A percentile compares a stretch with the other conserved stretches of the same genome.
These are phyloP conservation scores for Penicillium flavigenum DNA, from an alignment of 495 filamentous ascomycete species.

Conservation along the genomic window DNA sequence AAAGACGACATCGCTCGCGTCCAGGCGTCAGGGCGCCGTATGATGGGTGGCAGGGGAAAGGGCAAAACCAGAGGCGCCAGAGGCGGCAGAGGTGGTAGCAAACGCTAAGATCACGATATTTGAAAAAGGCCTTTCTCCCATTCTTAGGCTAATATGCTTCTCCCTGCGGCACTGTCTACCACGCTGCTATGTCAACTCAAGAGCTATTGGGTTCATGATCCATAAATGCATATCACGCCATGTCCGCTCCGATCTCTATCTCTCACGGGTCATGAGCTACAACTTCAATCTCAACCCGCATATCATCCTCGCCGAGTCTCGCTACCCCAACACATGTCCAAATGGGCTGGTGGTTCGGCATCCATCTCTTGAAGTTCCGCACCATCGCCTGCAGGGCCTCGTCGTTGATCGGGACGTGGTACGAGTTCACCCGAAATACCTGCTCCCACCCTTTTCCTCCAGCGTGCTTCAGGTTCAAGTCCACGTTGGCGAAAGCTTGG, in stretches of 20 bases:
- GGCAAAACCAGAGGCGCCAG: slow-evolving; percentile 31
- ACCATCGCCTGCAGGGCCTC: slow-evolving; percentile 43
- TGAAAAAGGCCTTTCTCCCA: not conserved
- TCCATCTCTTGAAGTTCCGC: slow-evolving; percentile 47
- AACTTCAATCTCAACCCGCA: slow-evolving; percentile 60
- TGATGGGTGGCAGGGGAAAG: slow-evolving; percentile 28
- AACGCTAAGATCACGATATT: slow-evolving; percentile 7
- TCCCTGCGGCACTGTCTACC: not conserved
- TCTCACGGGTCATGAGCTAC: slow-evolving; percentile 38
- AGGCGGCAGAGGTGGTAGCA: slow-evolving; percentile 13
- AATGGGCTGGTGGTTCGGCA: slow-evolving; percentile 50
- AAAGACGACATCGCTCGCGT: slow-evolving; percentile 72
- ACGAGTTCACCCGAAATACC: slow-evolving; percentile 52
- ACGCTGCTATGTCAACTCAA: not conserved
- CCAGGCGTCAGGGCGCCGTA: slow-evolving; percentile 44
- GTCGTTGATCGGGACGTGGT: slow-evolving; percentile 44
- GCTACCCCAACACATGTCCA: slow-evolving; percentile 51
- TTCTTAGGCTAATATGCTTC: not conserved
- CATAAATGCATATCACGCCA: not conserved
- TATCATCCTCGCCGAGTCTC: slow-evolving; percentile 43
- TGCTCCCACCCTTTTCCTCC: slow-evolving; percentile 59
- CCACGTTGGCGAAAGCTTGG: slow-evolving; percentile 55
- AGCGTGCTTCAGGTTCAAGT: slow-evolving; percentile 45
- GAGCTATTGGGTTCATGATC: slow-evolving; percentile 2
- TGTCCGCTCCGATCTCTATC: not conserved